Conservation (phyloP, 495 filamentous ascomycete species). For the Opeltia flavorubescens region DNA sequence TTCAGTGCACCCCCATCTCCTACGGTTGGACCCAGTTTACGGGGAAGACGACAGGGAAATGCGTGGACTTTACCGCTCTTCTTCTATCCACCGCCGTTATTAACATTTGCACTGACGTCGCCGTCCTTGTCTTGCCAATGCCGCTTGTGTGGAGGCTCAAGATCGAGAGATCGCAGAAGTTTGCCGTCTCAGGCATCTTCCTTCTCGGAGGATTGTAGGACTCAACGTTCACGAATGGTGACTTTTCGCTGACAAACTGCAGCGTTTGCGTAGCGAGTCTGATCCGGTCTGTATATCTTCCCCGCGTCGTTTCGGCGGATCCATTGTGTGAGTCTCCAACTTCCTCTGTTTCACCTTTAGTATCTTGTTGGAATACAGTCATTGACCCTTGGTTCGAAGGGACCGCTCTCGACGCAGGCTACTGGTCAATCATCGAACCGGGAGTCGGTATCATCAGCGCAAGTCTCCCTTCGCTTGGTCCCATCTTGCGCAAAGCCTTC, state of each 20-base stretch:
- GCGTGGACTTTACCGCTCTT: constrained; percentile 21
- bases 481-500: constrained; percentile 4
- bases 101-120: constrained; percentile 29
- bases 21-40: constrained; percentile 4
- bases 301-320: constrained; percentile 5
- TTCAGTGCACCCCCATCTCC: constrained; percentile 21
- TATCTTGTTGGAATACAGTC: background rate
- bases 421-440: constrained; percentile 31
- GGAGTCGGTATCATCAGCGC: constrained; percentile 28
- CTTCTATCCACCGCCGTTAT: constrained; percentile 27
- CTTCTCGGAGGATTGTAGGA: constrained; percentile 13
- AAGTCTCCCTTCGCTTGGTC: constrained; percentile 27
- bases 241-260: background rate
- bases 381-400: constrained; percentile 6
- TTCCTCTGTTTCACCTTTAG: background rate
- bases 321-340: constrained; percentile 4
- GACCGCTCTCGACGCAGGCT: constrained; percentile 16
- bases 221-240: background rate
- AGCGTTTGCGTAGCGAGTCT: constrained; percentile 20
- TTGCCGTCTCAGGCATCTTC: constrained; percentile 10
- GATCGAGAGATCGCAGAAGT: constrained; percentile 25
- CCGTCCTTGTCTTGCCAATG: constrained; percentile 35
- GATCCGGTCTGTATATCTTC: constrained; percentile 16
- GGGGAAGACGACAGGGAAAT: constrained; percentile 12
- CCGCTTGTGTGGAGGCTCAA: constrained; percentile 30